Evolutionary conservation across 495 filamentous ascomycete species (phyloP).

Genomic region (Rhypophila decipiens): DNA sequence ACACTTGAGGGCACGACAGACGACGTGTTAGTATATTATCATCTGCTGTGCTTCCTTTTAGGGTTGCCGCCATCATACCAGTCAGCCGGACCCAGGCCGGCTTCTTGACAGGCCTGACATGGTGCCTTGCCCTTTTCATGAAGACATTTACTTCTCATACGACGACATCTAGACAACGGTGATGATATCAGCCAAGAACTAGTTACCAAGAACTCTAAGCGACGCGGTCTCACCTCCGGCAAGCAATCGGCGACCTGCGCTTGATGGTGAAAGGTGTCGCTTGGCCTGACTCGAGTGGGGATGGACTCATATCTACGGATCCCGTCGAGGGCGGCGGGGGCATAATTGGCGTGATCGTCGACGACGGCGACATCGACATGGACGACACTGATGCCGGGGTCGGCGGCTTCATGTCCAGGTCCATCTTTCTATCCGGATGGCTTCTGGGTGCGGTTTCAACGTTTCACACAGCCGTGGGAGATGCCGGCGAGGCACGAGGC

Average conservation of each 20-base stretch:
- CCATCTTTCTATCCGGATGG: conserved; percentile 10
- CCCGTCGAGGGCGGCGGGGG: conserved; percentile 8
- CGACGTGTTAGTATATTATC: conserved; percentile 4
- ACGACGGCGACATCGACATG: conserved; percentile 10
- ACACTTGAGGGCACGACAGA: conserved; percentile 15
- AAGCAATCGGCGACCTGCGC: conserved; percentile 42
- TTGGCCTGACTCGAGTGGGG: not conserved
- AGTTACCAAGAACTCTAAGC: too few species aligned
- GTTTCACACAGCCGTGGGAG: conserved; percentile 2
- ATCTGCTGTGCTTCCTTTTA: not conserved
- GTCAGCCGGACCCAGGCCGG: conserved; percentile 34
- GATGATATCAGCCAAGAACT: too few species aligned
- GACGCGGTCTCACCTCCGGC: conserved; percentile 41
- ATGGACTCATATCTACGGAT: not conserved
- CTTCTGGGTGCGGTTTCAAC: too few species aligned
- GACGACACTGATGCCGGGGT: conserved; percentile 10
- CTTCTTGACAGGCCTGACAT: conserved; percentile 36
- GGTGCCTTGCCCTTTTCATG: conserved; percentile 38
- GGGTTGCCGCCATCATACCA: conserved; percentile 33
- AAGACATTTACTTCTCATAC: conserved; percentile 43
- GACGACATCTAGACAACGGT: conserved; percentile 45
- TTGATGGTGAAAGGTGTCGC: conserved; percentile 21
- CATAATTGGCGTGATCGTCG: not conserved
- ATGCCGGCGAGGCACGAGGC: conserved; percentile 4
- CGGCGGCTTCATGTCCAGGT: conserved; percentile 20